A percentile compares a stretch with the other conserved stretches of the same genome.
Conservation (phyloP, 129 eudicot genomes). For the Smallanthus sonchifolius region DNA sequence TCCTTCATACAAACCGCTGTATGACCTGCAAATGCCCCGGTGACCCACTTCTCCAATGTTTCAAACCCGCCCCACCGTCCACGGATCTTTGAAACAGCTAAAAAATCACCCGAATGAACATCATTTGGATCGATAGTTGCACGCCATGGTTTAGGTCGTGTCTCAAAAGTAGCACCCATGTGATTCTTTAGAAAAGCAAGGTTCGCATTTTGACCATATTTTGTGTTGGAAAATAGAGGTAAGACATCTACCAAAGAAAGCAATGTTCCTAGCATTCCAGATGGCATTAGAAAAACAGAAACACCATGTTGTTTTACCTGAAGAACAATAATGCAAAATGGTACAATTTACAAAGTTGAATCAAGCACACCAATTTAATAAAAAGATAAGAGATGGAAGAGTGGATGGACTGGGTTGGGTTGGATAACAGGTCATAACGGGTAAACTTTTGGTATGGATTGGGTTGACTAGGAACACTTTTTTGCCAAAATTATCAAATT, state of each 20-base stretch:
- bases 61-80: constrained; percentile 99
- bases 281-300: constrained; percentile 97
- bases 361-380: not conserved
- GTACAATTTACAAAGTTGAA: constrained; percentile 13
- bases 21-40: constrained; percentile 99
- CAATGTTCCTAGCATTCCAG: constrained; percentile 98
- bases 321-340: constrained; percentile 11
- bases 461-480: not conserved
- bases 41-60: constrained; percentile 99
- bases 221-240: constrained; percentile 88
- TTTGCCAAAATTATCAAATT: not conserved
- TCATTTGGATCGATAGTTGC: constrained; percentile 77
- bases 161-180: constrained; percentile 97
- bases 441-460: not conserved
- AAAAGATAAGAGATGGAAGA: not conserved
- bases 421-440: not conserved
- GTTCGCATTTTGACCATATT: constrained; percentile 88
- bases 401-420: not conserved
- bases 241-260: constrained; percentile 87
- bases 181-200: constrained; percentile 78
- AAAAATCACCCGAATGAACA: constrained; percentile 97
- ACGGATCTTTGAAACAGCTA: constrained; percentile 95
- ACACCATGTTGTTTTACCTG: constrained; percentile 97
- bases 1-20: constrained; percentile 98
- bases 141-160: constrained; percentile 84